Evolutionary conservation across 768 basidiomycete species (phyloP).

Genomic region (Podaxis rugospora): DNA sequence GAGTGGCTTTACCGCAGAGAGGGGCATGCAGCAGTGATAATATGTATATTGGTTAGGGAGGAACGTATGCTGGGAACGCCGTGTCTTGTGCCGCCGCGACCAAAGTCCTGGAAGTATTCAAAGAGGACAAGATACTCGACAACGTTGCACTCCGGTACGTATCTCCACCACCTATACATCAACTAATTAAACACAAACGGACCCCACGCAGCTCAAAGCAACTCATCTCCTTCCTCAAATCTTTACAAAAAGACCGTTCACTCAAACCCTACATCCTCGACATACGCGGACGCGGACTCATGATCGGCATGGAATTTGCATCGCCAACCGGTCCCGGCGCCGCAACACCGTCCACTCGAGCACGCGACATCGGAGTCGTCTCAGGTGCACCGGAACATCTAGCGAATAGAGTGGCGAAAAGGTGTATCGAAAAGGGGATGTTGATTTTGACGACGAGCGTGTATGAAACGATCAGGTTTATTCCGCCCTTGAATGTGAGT

Average conservation of each 20-base stretch:
- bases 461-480: constrained; percentile 88
- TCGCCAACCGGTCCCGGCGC: constrained; percentile 47
- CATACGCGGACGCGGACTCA: constrained; percentile 84
- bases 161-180: not conserved
- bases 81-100: constrained; percentile 89
- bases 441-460: constrained; percentile 86
- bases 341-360: not conserved
- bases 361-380: constrained; percentile 40
- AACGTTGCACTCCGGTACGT: constrained; percentile 72
- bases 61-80: constrained; percentile 90
- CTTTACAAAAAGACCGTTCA: constrained; percentile 48
- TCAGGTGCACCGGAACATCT: constrained; percentile 38
- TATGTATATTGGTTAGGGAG: constrained; percentile 17
- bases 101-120: constrained; percentile 74
- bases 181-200: no score
- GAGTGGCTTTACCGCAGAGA: constrained; percentile 10
- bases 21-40: constrained; percentile 6
- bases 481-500: constrained; percentile 84
- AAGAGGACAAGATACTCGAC: constrained; percentile 73
- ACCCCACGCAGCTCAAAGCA: constrained; percentile 54
- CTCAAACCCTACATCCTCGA: constrained; percentile 68
- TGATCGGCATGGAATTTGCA: constrained; percentile 81
- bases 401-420: constrained; percentile 66
- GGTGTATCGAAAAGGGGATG: constrained; percentile 83
- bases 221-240: constrained; percentile 58